phyloP scores from a whole-genome alignment of 2,329 filamentous ascomycete species.

The Aureobasidium namibiae region DNA sequence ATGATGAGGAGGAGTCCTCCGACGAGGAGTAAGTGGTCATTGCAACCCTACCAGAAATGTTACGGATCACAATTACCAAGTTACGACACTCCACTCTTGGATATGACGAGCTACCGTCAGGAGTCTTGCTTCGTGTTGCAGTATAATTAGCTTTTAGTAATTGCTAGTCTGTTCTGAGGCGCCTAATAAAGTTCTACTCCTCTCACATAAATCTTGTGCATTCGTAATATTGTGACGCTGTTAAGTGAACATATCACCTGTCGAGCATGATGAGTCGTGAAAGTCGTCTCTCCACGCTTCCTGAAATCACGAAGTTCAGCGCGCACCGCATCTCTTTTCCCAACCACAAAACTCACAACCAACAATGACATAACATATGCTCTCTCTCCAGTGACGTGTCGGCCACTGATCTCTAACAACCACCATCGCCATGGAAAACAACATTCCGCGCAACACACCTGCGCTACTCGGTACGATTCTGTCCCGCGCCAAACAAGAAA shows the following conservation, averaged over 20 bases:
- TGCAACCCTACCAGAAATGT: neutral
- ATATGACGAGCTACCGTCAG: neutral
- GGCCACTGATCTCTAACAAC: neutral
- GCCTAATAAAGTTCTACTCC: neutral
- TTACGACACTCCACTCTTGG: neutral
- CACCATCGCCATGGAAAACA: constrained; percentile 29
- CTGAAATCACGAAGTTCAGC: neutral
- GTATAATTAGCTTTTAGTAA: neutral
- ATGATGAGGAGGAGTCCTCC: constrained; percentile 48
- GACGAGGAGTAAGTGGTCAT: constrained; percentile 7
- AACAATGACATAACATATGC: constrained; percentile 1
- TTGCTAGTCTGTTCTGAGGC: neutral
- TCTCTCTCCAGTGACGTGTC: neutral
- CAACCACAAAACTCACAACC: neutral
- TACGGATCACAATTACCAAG: neutral
- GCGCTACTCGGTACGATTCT: constrained; percentile 28
- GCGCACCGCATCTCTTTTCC: neutral
- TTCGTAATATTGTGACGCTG: neutral
- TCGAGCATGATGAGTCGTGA: neutral
- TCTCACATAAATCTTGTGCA: neutral
- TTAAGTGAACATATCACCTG: neutral
- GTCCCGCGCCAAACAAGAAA: neutral
- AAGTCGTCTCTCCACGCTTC: neutral
- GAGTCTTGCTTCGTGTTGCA: neutral
- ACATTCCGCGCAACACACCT: constrained; percentile 34